These are phyloP conservation scores for Reutealis trisperma DNA, from an alignment of 345 rosid species.

Conservation along the genomic window DNA sequence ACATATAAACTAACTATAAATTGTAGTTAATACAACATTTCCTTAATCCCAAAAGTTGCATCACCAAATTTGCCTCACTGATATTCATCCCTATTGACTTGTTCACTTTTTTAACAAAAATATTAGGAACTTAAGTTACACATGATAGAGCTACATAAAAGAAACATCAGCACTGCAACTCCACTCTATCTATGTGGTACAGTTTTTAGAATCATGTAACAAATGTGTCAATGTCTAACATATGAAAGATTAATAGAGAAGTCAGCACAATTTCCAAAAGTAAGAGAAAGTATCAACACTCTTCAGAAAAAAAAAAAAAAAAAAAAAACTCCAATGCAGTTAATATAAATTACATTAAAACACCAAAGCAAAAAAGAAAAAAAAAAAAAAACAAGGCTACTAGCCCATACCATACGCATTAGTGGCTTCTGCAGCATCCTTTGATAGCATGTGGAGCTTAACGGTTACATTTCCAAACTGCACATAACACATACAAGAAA, in stretches of 20 bases:
- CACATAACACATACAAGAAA: slow-evolving; percentile 21
- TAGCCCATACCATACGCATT: slow-evolving; percentile 46
- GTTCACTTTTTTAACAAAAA: background rate
- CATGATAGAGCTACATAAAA: background rate
- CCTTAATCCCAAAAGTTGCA: background rate
- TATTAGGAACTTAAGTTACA: background rate
- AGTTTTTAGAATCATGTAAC: background rate
- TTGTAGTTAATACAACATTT: background rate
- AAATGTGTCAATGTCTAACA: background rate
- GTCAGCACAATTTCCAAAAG: slow-evolving; percentile 6
- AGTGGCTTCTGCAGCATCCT: slow-evolving; percentile 41
- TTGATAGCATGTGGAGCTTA: slow-evolving; percentile 50
- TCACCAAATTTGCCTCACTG: background rate
- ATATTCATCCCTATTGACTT: background rate
- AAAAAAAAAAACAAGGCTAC: too few species aligned
- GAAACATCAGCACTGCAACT: background rate
- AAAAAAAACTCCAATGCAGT: background rate
- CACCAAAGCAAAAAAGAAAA: slow-evolving; percentile 18
- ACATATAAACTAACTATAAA: too few species aligned
- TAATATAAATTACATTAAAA: background rate
- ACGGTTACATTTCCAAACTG: slow-evolving; percentile 63
- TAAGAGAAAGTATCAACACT: background rate
- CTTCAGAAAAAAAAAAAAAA: background rate
- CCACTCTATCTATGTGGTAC: background rate
- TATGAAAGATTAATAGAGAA: background rate